A percentile compares a stretch with the other conserved stretches of the same genome.
These are phyloP conservation scores for Clonostachys chloroleuca DNA, from an alignment of 2,329 filamentous ascomycete species.

Conservation along the genomic window DNA sequence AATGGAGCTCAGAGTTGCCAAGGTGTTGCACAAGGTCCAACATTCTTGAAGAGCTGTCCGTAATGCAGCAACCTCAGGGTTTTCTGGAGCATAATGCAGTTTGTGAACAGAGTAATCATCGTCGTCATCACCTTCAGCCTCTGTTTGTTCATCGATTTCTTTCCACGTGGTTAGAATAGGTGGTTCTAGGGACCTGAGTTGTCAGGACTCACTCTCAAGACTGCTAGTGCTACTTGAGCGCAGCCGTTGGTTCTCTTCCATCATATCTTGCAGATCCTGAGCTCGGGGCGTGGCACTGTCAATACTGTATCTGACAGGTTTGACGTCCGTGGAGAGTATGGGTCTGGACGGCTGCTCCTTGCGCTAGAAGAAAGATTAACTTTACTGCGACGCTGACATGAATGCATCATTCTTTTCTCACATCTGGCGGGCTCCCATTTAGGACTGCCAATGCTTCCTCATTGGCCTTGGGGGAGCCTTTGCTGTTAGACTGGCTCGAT, in stretches of 20 bases:
- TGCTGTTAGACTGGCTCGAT: conserved; percentile 24
- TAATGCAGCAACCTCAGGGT: conserved; percentile 63
- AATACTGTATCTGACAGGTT: conserved; percentile 58
- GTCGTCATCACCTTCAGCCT: conserved; percentile 49
- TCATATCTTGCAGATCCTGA: conserved; percentile 75
- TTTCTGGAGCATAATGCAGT: conserved; percentile 34
- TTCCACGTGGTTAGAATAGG: conserved; percentile 13
- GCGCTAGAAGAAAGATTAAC: conserved; percentile 5
- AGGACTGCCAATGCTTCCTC: conserved; percentile 21
- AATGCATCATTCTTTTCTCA: conserved; percentile 10
- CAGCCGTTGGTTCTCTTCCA: conserved; percentile 46
- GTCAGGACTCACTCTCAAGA: conserved; percentile 61
- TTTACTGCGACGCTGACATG: conserved; percentile 6
- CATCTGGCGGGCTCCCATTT: conserved; percentile 8
- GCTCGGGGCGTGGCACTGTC: conserved; percentile 76
- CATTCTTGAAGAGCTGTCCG: conserved; percentile 78
- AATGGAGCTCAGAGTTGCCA: conserved; percentile 79
- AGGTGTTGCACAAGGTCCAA: conserved; percentile 90
- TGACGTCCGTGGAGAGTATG: conserved; percentile 71
- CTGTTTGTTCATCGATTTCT: conserved; percentile 54
- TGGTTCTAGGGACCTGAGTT: neutral
- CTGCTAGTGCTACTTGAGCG: conserved; percentile 69
- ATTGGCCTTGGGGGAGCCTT: conserved; percentile 28
- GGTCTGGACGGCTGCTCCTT: conserved; percentile 50
- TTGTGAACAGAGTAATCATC: conserved; percentile 42